Conservation (phyloP, 768 basidiomycete species). For the Paxillus involutus region DNA sequence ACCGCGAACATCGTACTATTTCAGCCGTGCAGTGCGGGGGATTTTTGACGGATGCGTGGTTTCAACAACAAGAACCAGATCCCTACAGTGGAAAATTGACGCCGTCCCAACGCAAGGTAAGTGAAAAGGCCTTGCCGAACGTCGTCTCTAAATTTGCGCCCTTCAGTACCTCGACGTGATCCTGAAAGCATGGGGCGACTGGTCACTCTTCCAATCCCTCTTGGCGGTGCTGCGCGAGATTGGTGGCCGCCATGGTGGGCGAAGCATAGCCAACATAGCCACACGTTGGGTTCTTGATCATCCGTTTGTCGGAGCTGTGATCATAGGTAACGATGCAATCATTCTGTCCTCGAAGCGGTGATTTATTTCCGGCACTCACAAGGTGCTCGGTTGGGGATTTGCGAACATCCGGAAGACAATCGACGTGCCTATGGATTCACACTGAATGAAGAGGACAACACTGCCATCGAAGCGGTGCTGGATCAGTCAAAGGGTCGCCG, state of each 20-base stretch:
- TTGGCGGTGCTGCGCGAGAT: conserved; percentile 58
- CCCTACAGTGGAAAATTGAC: conserved; percentile 66
- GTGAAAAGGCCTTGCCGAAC: conserved; percentile 4
- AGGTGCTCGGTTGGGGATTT: conserved; percentile 76
- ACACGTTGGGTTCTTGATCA: conserved; percentile 85
- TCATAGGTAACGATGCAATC: conserved; percentile 53
- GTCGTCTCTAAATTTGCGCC: background rate
- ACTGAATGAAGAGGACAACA: conserved; percentile 55
- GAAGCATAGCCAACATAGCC: conserved; percentile 76
- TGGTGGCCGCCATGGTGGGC: conserved; percentile 62
- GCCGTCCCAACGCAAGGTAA: conserved; percentile 81
- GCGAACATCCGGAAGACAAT: conserved; percentile 75
- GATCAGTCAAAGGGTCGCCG: conserved; percentile 57
- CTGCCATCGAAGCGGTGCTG: conserved; percentile 63
- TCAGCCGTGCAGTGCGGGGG: conserved; percentile 66
- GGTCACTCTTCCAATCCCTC: conserved; percentile 72
- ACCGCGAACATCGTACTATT: conserved; percentile 5
- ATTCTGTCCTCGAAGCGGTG: conserved; percentile 6
- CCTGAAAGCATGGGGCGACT: conserved; percentile 73
- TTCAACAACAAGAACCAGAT: conserved; percentile 67
- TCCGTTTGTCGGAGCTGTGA: conserved; percentile 71
- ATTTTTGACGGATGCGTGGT: conserved; percentile 77
- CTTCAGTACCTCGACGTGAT: conserved; percentile 85
- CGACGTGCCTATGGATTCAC: conserved; percentile 56
- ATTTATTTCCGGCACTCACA: conserved; percentile 1